Percentiles rank a stretch among this genome's conserved stretches.
Evolutionary conservation across 345 rosid genomes (phyloP).

Genomic region (Triadica sebifera): DNA sequence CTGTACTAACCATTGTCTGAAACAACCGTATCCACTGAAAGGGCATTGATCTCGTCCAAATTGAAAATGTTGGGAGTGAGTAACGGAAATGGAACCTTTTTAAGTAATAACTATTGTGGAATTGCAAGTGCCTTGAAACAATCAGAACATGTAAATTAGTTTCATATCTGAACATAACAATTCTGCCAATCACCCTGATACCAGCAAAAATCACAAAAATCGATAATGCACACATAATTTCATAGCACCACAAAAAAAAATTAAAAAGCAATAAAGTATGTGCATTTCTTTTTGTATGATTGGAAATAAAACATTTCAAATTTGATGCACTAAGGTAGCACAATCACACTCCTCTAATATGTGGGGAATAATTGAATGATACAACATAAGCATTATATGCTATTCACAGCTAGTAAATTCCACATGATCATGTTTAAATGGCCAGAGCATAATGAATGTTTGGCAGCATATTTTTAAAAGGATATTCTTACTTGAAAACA

Average conservation of each 20-base stretch:
- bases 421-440: neutral
- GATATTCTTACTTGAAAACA: neutral
- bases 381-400: neutral
- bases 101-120: slow-evolving; percentile 75
- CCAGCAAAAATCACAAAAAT: neutral
- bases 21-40: slow-evolving; percentile 64
- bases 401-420: neutral
- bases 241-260: neutral
- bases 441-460: neutral
- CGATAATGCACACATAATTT: neutral
- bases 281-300: neutral
- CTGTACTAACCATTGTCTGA: slow-evolving; percentile 73
- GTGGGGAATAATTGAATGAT: neutral
- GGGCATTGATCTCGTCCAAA: slow-evolving; percentile 74
- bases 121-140: slow-evolving; percentile 67
- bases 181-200: neutral
- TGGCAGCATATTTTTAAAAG: neutral
- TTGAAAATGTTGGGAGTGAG: slow-evolving; percentile 88
- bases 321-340: neutral
- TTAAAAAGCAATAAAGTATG: neutral
- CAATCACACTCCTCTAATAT: neutral
- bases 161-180: neutral
- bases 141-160: neutral
- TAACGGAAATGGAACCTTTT: slow-evolving; percentile 85
- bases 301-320: neutral